Conservation (phyloP, 2,329 filamentous ascomycete genomes). For the Cordyceps tenuipes region DNA sequence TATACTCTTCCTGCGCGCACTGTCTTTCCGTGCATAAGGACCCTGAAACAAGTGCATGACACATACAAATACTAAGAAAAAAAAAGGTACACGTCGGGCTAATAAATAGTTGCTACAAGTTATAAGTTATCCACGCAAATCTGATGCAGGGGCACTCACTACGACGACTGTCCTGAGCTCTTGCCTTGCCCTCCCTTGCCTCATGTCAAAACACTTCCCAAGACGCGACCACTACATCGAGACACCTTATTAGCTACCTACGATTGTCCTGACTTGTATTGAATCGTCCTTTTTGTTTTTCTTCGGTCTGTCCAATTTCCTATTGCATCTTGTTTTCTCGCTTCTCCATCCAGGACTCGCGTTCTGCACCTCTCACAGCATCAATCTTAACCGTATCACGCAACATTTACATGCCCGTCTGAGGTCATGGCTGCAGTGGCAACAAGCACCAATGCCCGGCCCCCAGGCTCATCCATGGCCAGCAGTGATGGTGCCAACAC, state of each 20-base stretch:
- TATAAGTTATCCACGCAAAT: background rate
- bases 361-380: background rate
- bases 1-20: background rate
- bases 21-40: background rate
- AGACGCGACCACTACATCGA: background rate
- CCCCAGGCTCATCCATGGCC: background rate
- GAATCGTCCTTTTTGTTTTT: background rate
- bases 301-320: background rate
- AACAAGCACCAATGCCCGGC: background rate
- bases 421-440: background rate
- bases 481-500: background rate
- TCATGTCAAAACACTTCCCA: conserved; percentile 1
- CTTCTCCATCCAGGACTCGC: background rate
- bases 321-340: background rate
- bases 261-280: background rate
- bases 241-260: conserved; percentile 1
- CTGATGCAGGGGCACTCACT: conserved; percentile 1
- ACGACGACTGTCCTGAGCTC: background rate
- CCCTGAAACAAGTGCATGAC: background rate
- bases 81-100: background rate
- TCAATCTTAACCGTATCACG: background rate
- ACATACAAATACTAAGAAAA: background rate
- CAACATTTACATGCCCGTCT: background rate
- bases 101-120: background rate
- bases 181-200: conserved; percentile 2